Percentiles rank a stretch among this genome's conserved stretches.
Conservation (phyloP, 108 stramenopile species). For the Pseudonitzschia multiseries region DNA sequence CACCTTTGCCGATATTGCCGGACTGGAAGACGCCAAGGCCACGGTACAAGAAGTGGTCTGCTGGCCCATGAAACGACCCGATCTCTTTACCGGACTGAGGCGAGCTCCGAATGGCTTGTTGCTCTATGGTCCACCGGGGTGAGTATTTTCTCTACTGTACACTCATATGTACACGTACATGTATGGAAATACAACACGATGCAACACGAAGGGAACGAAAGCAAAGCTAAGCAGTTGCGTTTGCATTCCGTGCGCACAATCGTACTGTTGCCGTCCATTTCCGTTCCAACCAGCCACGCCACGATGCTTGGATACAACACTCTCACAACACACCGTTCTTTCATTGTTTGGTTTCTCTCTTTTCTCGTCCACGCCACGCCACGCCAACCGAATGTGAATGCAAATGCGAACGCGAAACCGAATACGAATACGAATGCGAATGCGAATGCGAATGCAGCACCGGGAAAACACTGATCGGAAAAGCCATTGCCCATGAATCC, state of each 20-base stretch:
- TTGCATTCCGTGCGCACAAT: too few species aligned
- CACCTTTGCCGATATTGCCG: constrained; percentile 93
- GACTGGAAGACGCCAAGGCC: constrained; percentile 81
- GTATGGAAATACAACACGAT: too few species aligned
- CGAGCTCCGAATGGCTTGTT: constrained; percentile 84
- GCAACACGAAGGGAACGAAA: too few species aligned
- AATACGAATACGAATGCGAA: too few species aligned
- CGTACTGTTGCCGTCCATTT: constrained; percentile 13
- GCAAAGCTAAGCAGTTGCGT: too few species aligned
- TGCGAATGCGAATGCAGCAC: constrained; percentile 11
- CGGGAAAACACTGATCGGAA: constrained; percentile 98
- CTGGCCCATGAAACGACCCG: constrained; percentile 92
- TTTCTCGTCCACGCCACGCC: not conserved
- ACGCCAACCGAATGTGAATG: too few species aligned
- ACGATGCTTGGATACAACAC: too few species aligned
- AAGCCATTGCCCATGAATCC: constrained; percentile 96
- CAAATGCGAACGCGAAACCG: too few species aligned
- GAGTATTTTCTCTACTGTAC: too few species aligned
- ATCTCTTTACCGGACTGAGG: constrained; percentile 90
- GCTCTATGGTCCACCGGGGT: constrained; percentile 78
- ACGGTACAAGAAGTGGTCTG: constrained; percentile 89
- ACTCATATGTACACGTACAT: too few species aligned
- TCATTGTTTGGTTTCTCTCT: not conserved
- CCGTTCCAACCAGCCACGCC: not conserved
- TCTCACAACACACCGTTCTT: not conserved